Evolutionary conservation across 805 yeast genomes (phyloP).

Genomic region (Saturnispora halmiae): DNA sequence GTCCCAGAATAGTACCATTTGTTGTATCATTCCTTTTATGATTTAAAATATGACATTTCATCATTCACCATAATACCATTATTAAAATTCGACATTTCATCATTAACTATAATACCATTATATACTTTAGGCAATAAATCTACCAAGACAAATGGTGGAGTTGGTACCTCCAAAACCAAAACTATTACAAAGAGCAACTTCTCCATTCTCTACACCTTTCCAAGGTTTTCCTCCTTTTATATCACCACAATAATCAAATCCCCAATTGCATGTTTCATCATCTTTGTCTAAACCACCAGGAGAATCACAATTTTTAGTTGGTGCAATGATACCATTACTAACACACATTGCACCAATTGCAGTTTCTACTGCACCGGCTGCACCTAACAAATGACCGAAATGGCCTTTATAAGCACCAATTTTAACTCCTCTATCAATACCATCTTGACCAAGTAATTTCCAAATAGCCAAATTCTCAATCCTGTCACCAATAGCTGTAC

Average conservation of each 20-base stretch:
- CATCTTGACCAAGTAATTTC: conserved; percentile 35
- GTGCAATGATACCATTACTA: conserved; percentile 53
- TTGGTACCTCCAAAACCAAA: conserved; percentile 98
- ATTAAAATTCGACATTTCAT: neutral
- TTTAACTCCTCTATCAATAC: conserved; percentile 30
- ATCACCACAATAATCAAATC: conserved; percentile 51
- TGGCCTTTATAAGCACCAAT: conserved; percentile 87
- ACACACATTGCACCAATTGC: conserved; percentile 69
- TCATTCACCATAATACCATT: neutral
- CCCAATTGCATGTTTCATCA: conserved; percentile 34
- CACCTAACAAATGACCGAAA: conserved; percentile 90
- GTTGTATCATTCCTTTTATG: conserved; percentile 26
- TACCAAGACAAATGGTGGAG: conserved; percentile 55
- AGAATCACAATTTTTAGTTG: conserved; percentile 62
- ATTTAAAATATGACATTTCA: conserved; percentile 13
- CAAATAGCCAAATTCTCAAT: conserved; percentile 77
- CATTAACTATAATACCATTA: neutral
- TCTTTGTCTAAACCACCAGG: conserved; percentile 43
- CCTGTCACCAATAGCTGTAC: conserved; percentile 79
- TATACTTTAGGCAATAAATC: conserved; percentile 12
- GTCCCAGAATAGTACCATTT: neutral
- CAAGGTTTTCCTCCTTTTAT: conserved; percentile 23
- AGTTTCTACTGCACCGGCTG: conserved; percentile 92
- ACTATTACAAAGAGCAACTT: conserved; percentile 72
- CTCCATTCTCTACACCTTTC: conserved; percentile 28